Base-by-base conservation (phyloP, 1,139 yeast species). In the Casaregolazyma lundiana region DNA sequence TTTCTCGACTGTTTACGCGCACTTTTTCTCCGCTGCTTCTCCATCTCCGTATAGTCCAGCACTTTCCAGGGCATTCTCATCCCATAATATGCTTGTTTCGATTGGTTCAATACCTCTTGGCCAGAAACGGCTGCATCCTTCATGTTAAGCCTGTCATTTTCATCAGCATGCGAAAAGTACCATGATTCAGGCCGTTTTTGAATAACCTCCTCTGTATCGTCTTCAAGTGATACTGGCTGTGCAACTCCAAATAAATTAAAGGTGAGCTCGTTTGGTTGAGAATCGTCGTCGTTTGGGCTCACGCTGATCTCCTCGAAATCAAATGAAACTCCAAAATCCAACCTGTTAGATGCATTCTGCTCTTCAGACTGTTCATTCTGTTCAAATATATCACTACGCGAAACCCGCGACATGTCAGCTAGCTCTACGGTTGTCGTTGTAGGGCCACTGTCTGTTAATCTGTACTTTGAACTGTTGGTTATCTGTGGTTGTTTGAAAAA, bases 131-230 rank as follows among this genome's bases (percentile, higher is more conserved):
- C 65, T 0, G 52, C 47, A 0, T 17, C 26, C 18, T 26, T 47
- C 36, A 50, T 57, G 43, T 44, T 41, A 3, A 24, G 15, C 16
- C 35, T 38, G 18, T 44, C 45, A 3, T 11, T 38, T 26, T 37
- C 53, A 36, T 38, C 36, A 22, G 50, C 39, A 29, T 48, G 43
- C 45, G 47, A 47, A 39, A 58, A 55, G 42, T 60, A 60, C 45
- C 57, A 62, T 2, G 56, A 45, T 4, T 50, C 50, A 1, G 68
- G 65, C 36, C 68, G 53, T 3, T 22, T 36, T 18, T 41, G 24
- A 17, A 32, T 18, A 32, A 43, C 15, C 19, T 21, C 37, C 40
- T 41, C 22, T 9, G 13, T 47, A 20, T 45, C 53, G 30, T 50
- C 52, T 5, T 39, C 45, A 29, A 50, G 41, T 43, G n/a, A 44